phyloP scores from a whole-genome alignment of 2,329 filamentous ascomycete species.

The Fusarium devonianum region DNA sequence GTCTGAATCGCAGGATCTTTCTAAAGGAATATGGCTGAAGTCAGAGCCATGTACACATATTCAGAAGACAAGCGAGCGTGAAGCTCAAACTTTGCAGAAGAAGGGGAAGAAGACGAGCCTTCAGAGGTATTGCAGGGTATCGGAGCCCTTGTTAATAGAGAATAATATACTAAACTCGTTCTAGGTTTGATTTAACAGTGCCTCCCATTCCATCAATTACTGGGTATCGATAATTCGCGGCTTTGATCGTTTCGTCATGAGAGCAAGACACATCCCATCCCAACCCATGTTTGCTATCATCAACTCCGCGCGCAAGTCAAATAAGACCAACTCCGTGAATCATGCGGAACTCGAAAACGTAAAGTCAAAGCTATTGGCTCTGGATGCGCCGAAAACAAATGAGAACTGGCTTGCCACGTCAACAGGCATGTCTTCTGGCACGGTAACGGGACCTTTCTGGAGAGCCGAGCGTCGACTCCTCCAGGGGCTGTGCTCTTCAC shows the following conservation, averaged over 20 bases:
- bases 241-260: not conserved
- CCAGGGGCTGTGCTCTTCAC: constrained; percentile 34
- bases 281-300: constrained; percentile 3
- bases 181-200: constrained; percentile 14
- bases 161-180: constrained; percentile 25
- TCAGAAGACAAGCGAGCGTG: too few relatives aligned
- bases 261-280: constrained; percentile 1
- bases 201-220: constrained; percentile 4
- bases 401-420: constrained; percentile 17
- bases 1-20: too few relatives aligned
- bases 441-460: constrained; percentile 1
- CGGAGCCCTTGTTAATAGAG: not conserved
- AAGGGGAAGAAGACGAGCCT: too few relatives aligned
- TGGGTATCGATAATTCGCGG: not conserved
- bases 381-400: constrained; percentile 37
- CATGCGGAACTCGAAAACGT: constrained; percentile 33
- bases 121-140: too few relatives aligned
- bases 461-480: constrained; percentile 25
- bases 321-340: constrained; percentile 9
- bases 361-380: constrained; percentile 36
- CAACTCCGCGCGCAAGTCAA: constrained; percentile 19
- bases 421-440: constrained; percentile 1
- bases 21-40: too few relatives aligned
- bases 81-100: too few relatives aligned
- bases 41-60: too few relatives aligned